Percentiles rank a stretch among this genome's conserved stretches.
Conservation (phyloP, 1,284 basidiomycete species). For the Xerocomus minutiporus region DNA sequence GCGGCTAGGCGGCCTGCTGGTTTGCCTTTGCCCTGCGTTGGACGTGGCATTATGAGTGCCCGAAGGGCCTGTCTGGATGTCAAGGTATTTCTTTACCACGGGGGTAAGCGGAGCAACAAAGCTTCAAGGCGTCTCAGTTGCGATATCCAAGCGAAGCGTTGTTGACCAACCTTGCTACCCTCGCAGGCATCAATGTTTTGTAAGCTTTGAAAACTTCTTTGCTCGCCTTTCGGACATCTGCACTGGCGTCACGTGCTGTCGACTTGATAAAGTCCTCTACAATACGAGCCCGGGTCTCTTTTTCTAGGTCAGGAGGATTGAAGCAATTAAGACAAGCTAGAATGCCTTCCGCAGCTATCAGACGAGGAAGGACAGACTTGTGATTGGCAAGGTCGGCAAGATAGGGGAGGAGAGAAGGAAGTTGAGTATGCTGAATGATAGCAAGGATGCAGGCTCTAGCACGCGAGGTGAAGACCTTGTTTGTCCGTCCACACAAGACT, state of each 20-base stretch:
- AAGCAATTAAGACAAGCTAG: constrained; percentile 66
- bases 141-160: background rate
- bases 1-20: constrained; percentile 27
- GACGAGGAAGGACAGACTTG: constrained; percentile 63
- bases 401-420: constrained; percentile 62
- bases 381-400: constrained; percentile 58
- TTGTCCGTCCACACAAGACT: constrained; percentile 67
- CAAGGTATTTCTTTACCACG: constrained; percentile 72
- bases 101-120: constrained; percentile 74
- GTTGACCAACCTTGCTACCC: constrained; percentile 59
- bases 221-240: constrained; percentile 66
- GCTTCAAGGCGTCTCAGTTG: constrained; percentile 36
- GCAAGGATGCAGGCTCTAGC: constrained; percentile 55
- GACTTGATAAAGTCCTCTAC: constrained; percentile 67
- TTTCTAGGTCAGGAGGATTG: constrained; percentile 71
- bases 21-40: constrained; percentile 12
- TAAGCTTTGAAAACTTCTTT: constrained; percentile 76
- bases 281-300: constrained; percentile 56
- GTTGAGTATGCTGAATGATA: constrained; percentile 66
- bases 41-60: background rate
- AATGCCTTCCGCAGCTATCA: constrained; percentile 60
- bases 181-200: constrained; percentile 58
- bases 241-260: constrained; percentile 70
- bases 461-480: constrained; percentile 73
- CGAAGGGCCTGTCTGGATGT: constrained; percentile 42